Evolutionary conservation across 352 stramenopile genomes (phyloP).

Genomic region (Globisporangium uncinulatum): DNA sequence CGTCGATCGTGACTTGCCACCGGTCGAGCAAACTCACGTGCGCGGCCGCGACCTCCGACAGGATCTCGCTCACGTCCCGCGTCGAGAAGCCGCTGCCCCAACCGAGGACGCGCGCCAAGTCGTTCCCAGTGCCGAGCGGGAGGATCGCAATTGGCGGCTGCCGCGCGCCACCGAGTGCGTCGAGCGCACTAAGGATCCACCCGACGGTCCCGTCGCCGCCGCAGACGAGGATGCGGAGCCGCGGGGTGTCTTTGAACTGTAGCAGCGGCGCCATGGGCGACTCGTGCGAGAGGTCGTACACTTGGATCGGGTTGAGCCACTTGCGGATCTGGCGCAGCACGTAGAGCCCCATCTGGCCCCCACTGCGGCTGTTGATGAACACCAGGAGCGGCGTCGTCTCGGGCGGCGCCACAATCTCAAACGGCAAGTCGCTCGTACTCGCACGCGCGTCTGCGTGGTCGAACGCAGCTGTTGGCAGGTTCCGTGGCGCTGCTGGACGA

Average conservation of each 20-base stretch:
- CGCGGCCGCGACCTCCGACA: slow-evolving; percentile 61
- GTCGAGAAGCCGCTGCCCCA: slow-evolving; percentile 92
- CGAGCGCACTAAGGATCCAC: slow-evolving; percentile 83
- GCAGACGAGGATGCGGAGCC: slow-evolving; percentile 92
- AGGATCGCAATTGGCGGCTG: slow-evolving; percentile 93
- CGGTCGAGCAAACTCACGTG: slow-evolving; percentile 75
- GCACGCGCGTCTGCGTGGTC: not conserved
- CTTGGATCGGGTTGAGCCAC: slow-evolving; percentile 94
- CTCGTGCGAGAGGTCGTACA: slow-evolving; percentile 93
- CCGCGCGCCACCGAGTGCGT: slow-evolving; percentile 50
- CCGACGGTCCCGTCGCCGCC: slow-evolving; percentile 93
- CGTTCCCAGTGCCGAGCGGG: slow-evolving; percentile 95
- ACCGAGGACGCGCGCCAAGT: slow-evolving; percentile 89
- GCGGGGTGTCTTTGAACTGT: slow-evolving; percentile 85
- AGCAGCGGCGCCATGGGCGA: slow-evolving; percentile 88
- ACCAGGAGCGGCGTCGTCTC: slow-evolving; percentile 69
- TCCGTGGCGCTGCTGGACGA: not conserved
- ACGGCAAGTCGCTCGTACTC: slow-evolving; percentile 30
- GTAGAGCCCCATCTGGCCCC: slow-evolving; percentile 90
- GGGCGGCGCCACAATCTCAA: slow-evolving; percentile 45
- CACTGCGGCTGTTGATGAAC: slow-evolving; percentile 95
- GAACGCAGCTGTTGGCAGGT: not conserved
- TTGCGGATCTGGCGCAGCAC: slow-evolving; percentile 90
- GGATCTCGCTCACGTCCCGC: slow-evolving; percentile 57
- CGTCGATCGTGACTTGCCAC: slow-evolving; percentile 70